Percentiles rank a stretch among this genome's conserved stretches.
Conservation (phyloP, 371 early-diverging fungal species). For the Mortierella sp. region DNA sequence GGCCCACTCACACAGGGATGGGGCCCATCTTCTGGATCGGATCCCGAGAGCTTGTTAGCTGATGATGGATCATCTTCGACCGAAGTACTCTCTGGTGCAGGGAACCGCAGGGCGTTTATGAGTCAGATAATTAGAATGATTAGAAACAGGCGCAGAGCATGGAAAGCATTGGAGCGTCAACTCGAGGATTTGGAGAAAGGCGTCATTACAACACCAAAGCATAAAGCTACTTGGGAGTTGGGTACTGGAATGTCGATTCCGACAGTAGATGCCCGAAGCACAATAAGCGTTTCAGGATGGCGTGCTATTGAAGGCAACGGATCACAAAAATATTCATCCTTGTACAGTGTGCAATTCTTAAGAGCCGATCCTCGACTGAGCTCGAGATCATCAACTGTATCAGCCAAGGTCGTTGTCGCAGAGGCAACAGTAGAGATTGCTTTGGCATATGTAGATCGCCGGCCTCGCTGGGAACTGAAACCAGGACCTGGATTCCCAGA, state of each 20-base stretch:
- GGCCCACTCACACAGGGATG: slow-evolving; percentile 43
- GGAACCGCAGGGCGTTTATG: slow-evolving; percentile 35
- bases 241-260: not conserved
- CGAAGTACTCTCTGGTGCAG: slow-evolving; percentile 22
- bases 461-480: slow-evolving; percentile 34
- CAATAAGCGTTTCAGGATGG: slow-evolving; percentile 27
- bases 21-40: slow-evolving; percentile 22
- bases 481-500: slow-evolving; percentile 45
- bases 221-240: not conserved
- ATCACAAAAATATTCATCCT: slow-evolving; percentile 18
- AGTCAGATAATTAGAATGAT: slow-evolving; percentile 37
- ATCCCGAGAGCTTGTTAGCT: slow-evolving; percentile 7
- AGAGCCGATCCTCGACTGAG: slow-evolving; percentile 20
- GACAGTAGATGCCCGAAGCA: not conserved
- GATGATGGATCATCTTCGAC: slow-evolving; percentile 15
- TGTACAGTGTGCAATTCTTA: slow-evolving; percentile 26
- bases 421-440: slow-evolving; percentile 42
- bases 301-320: slow-evolving; percentile 9
- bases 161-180: slow-evolving; percentile 43
- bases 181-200: slow-evolving; percentile 33
- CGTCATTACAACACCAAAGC: slow-evolving; percentile 12
- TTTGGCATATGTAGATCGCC: slow-evolving; percentile 32
- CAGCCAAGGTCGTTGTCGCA: slow-evolving; percentile 27
- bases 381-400: slow-evolving; percentile 12
- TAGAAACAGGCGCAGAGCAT: slow-evolving; percentile 39